Evolutionary conservation across 2,329 filamentous ascomycete genomes (phyloP).

Genomic region (Grosmannia huntii): DNA sequence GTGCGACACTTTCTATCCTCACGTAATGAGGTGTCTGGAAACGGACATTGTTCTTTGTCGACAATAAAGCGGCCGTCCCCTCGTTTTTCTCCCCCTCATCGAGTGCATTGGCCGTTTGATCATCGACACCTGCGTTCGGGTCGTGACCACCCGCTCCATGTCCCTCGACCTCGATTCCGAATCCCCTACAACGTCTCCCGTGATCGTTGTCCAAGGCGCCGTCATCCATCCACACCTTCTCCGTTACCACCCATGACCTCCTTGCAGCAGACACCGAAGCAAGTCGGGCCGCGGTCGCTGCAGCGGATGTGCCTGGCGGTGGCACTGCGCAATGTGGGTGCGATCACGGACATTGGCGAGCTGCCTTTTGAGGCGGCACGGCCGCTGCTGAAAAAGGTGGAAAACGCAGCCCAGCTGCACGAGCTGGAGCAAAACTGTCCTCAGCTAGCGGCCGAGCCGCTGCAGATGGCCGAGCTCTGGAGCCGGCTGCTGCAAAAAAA

Average conservation of each 20-base stretch:
- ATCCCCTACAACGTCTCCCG: too few relatives aligned
- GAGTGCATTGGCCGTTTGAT: too few relatives aligned
- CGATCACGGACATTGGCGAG: conserved; percentile 58
- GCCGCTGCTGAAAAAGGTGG: conserved; percentile 57
- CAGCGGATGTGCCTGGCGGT: conserved; percentile 35
- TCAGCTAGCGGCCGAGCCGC: conserved; percentile 56
- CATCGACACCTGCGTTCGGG: too few relatives aligned
- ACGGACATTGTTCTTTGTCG: too few relatives aligned
- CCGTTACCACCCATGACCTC: background rate
- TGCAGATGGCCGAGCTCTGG: conserved; percentile 64
- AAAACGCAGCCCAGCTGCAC: conserved; percentile 62
- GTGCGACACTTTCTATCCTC: too few relatives aligned
- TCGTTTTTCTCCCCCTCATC: too few relatives aligned
- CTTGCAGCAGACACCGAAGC: conserved; percentile 3
- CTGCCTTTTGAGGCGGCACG: conserved; percentile 54
- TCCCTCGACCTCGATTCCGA: too few relatives aligned
- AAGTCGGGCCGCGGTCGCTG: conserved; percentile 25
- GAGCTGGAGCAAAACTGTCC: conserved; percentile 63
- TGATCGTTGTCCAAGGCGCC: too few relatives aligned
- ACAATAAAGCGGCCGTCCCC: too few relatives aligned
- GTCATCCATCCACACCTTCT: background rate
- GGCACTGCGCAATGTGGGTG: conserved; percentile 39
- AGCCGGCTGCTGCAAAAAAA: conserved; percentile 64
- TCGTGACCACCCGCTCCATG: too few relatives aligned
- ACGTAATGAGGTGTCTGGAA: too few relatives aligned